Conservation (phyloP, 164 flowering plant genomes). For the Vitis rotundifolia region DNA sequence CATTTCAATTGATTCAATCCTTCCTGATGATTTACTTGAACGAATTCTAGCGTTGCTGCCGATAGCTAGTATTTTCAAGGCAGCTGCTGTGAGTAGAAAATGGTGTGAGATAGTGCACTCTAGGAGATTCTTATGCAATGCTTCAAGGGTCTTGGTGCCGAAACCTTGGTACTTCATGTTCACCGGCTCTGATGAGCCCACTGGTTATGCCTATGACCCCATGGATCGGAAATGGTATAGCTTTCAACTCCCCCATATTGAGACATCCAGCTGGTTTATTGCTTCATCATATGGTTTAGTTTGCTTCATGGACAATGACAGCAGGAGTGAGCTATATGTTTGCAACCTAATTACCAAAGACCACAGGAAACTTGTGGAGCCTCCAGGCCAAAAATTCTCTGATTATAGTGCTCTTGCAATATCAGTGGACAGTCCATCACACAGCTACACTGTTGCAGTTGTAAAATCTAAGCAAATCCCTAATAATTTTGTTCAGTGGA, state of each 20-base stretch:
- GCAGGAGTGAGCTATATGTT: conserved; percentile 57
- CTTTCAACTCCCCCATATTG: conserved; percentile 75
- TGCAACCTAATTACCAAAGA: conserved; percentile 79
- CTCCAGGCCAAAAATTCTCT: conserved; percentile 58
- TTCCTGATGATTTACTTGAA: conserved; percentile 88
- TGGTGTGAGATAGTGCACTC: conserved; percentile 84
- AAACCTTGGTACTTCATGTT: conserved; percentile 98
- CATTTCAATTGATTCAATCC: conserved; percentile 53
- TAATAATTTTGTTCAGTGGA: conserved; percentile 78
- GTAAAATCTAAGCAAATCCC: conserved; percentile 88
- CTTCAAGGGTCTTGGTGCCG: conserved; percentile 41
- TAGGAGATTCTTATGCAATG: conserved; percentile 70
- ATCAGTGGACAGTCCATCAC: conserved; percentile 53
- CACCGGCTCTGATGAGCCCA: conserved; percentile 70
- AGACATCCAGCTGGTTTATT: conserved; percentile 57
- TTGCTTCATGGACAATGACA: conserved; percentile 81
- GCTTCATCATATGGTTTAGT: conserved; percentile 85
- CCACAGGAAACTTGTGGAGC: conserved; percentile 50
- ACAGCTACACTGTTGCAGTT: conserved; percentile 50
- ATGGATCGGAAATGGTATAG: conserved; percentile 73
- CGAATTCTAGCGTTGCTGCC: conserved; percentile 78
- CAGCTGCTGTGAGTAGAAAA: conserved; percentile 78
- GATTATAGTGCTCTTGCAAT: conserved; percentile 84
- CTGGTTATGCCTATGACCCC: conserved; percentile 89
- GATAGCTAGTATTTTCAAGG: conserved; percentile 75